Base-by-base conservation (phyloP, 768 basidiomycete species). In the Thelephora aurantiotincta region DNA sequence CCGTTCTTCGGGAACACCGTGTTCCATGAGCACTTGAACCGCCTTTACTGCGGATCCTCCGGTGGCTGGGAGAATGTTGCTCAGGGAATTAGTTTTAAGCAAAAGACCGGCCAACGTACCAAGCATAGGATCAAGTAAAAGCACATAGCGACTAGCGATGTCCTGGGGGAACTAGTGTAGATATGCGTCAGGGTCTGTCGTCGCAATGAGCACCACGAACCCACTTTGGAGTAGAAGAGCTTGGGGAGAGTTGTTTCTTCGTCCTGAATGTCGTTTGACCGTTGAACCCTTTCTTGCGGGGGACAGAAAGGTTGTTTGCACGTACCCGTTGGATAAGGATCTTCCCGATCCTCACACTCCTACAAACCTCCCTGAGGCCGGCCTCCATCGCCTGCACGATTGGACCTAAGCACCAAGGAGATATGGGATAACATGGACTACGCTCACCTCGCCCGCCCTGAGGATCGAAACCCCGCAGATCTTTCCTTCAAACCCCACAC, bases 21-120 rank as follows among this genome's bases (percentile, higher is more conserved):
- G 81, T 42, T 90, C 85, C 63, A 84, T 79, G 11, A 98, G 70
- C 3, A 98, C 85, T 61, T 98, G 94, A 45, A 97, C 85, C 0
- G 96, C 96, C 61, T 98, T 97, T 65, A 93, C 92, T 6, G 93
- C 94, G 4, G 93, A 97, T 41, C 96, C 96, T 20, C 96, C 96
- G 0, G 94, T 98, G 0, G 94, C 94, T 77, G 52, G 22, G 20
- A 30, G 22, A 22, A 35, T 19, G 18, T 37, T 11, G 22, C 30
- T 18, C 18, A 26, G 47, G 47, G 23, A 43, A 6, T 11, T 23
- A 33, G 19, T 9, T 20, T 14, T 33, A 5, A 14, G 19, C 11
- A 16, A 30, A 37, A 16, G 45, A 41, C 45, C 30, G 34, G 43
- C 35, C 44, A 48, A 50, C 80, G 45, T 56, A 90, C 91, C 90